Evolutionary conservation across 2,329 filamentous ascomycete genomes (phyloP), one percentile per base, ranked within the genome.

Genomic region (Thelonectria blattea): DNA sequence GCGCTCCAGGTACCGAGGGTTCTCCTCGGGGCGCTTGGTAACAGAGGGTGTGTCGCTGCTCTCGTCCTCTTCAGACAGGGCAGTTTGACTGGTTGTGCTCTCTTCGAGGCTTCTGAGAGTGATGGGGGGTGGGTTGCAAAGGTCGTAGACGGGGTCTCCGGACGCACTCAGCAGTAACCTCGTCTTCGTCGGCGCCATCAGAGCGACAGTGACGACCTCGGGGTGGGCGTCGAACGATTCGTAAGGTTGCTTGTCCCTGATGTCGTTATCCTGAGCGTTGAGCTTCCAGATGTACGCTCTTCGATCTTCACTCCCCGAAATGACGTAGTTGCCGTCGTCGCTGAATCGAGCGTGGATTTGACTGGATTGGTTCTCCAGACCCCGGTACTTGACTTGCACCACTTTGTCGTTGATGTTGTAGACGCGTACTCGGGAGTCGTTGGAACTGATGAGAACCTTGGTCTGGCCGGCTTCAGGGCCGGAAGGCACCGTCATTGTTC

Each of bases 111-210:
- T 93, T 62, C 93, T 82, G 17, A 98, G 81, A 7, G 88, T 93
- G 15, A 98, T 88, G 0, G 94, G 93, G 0, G 94, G 95, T 5
- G 95, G 95, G 68, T 98, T 98, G 81, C 95, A 98, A 1, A 98
- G 83, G 69, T 97, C 93, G 74, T 93, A 99, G n/a, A 99, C 86
- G 1, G 95, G 93, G 73, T 99, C 93, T 56, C 92, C 91, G 0
- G 93, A 96, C 14, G 86, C 84, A 52, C 90, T 88, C 1, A 99
- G 83, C 2, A 95, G 81, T 70, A 91, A 89, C 58, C 91, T 86
- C 11, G 92, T 93, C 69, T 86, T 87, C 0, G 86, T 85, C 0
- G 95, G 94, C 0, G 94, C 94, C 71, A 97, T 89, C 4, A 95
- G 79, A 2, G 94, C 92, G n/a, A 89, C 90, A 0, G 94, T 98